Evolutionary conservation across 306 rosid species (phyloP).

Genomic region (Quercus wislizeni): DNA sequence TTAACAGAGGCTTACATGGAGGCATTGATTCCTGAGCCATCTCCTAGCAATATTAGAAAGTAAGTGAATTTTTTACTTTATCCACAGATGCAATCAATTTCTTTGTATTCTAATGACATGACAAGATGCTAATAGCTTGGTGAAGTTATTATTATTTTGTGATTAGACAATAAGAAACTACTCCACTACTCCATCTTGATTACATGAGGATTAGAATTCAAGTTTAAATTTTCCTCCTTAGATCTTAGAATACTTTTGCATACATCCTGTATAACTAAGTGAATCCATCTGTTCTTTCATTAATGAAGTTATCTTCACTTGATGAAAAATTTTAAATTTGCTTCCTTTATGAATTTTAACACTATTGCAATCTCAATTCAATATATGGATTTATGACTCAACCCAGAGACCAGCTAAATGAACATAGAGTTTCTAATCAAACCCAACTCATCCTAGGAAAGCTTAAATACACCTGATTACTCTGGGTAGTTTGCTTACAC

Average conservation of each 20-base stretch:
- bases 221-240: background rate
- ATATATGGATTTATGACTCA: background rate
- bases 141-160: background rate
- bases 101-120: background rate
- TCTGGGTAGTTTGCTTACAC: background rate
- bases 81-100: constrained; percentile 8
- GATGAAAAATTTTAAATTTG: too few species aligned
- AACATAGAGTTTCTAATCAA: background rate
- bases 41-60: constrained; percentile 73
- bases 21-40: constrained; percentile 88
- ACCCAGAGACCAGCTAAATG: background rate
- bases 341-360: background rate
- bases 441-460: background rate
- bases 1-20: constrained; percentile 95
- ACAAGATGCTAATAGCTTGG: constrained; percentile 6
- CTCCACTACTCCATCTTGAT: background rate
- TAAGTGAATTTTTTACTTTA: constrained; percentile 24
- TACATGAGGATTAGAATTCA: background rate
- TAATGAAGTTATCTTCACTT: too few species aligned
- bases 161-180: background rate
- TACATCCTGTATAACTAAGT: too few species aligned
- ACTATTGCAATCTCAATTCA: background rate
- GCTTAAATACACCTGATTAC: background rate
- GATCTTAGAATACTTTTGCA: too few species aligned
- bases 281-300: too few species aligned